Conservation (phyloP, 73 alveolate species). For the Paramecium sexaurelia region DNA sequence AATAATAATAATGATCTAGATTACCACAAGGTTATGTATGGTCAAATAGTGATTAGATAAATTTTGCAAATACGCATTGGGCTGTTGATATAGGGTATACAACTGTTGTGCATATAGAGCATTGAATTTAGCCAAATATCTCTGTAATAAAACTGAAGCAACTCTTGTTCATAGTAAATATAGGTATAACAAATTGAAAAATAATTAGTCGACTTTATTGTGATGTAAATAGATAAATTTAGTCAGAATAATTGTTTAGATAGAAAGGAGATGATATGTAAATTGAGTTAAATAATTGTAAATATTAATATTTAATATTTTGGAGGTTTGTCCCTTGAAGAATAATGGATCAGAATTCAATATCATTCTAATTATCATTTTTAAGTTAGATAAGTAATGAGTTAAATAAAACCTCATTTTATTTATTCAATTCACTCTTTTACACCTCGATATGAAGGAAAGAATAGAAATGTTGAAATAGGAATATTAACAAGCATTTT, state of each 20-base stretch:
- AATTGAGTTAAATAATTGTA: neutral
- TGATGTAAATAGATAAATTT: neutral
- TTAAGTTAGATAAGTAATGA: neutral
- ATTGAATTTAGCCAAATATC: neutral
- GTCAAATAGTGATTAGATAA: neutral
- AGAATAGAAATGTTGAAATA: neutral
- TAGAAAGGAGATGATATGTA: neutral
- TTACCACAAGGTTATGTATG: neutral
- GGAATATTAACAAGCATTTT: neutral
- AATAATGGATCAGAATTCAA: neutral
- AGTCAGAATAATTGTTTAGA: neutral
- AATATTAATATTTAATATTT: neutral
- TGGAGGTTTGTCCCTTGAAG: neutral
- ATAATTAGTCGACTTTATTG: neutral
- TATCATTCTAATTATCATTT: neutral
- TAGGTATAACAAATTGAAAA: neutral
- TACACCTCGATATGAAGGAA: neutral
- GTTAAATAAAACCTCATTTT: neutral
- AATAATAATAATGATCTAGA: neutral
- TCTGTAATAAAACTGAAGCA: no score
- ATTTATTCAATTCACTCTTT: neutral
- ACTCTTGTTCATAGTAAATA: no score
- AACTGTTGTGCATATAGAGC: neutral
- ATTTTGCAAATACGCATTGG: neutral
- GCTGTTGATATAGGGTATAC: neutral